These are phyloP conservation scores for Yamadazyma sp. DNA, from an alignment of 1,139 yeast genomes.

Conservation along the genomic window DNA sequence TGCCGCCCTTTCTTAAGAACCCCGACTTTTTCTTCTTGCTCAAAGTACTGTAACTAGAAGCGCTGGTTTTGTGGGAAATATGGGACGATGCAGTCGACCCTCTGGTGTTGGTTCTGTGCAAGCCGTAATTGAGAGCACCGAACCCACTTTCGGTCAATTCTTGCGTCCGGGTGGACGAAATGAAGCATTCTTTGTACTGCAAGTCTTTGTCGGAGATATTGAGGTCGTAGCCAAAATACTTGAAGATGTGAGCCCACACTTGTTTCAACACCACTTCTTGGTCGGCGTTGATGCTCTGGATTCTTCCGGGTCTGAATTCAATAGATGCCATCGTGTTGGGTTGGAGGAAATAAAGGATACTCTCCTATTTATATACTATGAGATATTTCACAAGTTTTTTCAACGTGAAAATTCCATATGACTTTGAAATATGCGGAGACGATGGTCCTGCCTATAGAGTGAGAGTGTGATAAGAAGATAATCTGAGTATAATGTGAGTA, in stretches of 20 bases:
- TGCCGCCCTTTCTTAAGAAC: constrained; percentile 17
- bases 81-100: constrained; percentile 28
- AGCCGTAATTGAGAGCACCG: constrained; percentile 18
- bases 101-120: constrained; percentile 28
- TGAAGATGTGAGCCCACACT: constrained; percentile 39
- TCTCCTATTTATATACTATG: background rate
- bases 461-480: no score
- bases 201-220: constrained; percentile 33
- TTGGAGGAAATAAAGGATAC: background rate
- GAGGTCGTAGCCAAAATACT: constrained; percentile 39
- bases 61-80: constrained; percentile 25
- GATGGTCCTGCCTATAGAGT: no score
- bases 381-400: constrained; percentile 1
- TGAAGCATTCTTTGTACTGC: constrained; percentile 31
- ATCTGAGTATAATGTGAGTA: no score
- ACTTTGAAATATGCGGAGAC: constrained; percentile 9
- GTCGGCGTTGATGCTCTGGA: constrained; percentile 39
- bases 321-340: constrained; percentile 1
- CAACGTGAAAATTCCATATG: constrained; percentile 8
- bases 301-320: constrained; percentile 38
- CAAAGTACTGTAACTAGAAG: constrained; percentile 16
- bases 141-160: constrained; percentile 20
- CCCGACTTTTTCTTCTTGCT: constrained; percentile 20
- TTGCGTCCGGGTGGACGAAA: constrained; percentile 29
- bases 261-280: constrained; percentile 45